Evolutionary conservation across 73 alveolate genomes (phyloP).

Genomic region (Tetrahymena malaccensis): DNA sequence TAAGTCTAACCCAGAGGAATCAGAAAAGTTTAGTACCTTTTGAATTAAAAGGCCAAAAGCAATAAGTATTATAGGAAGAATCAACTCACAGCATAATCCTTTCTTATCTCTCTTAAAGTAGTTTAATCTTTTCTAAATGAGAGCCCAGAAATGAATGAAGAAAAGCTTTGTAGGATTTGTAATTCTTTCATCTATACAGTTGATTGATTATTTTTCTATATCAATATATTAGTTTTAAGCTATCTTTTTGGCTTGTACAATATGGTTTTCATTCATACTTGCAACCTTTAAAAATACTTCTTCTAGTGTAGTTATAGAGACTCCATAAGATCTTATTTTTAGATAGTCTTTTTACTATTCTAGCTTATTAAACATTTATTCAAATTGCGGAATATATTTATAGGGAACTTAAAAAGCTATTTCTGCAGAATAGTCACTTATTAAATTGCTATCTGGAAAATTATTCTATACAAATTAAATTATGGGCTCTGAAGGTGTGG

Average conservation of each 20-base stretch:
- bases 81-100: slow-evolving; percentile 67
- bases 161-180: slow-evolving; percentile 6
- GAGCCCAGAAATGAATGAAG: slow-evolving; percentile 61
- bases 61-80: slow-evolving; percentile 70
- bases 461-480: slow-evolving; percentile 10
- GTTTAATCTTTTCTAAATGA: slow-evolving; percentile 61
- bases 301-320: slow-evolving; percentile 69
- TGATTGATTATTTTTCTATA: neutral
- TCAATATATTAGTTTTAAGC: neutral
- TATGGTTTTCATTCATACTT: slow-evolving; percentile 33
- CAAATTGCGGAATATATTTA: slow-evolving; percentile 44
- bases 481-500: slow-evolving; percentile 6
- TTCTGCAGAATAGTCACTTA: slow-evolving; percentile 56
- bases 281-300: slow-evolving; percentile 70
- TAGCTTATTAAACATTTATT: slow-evolving; percentile 62
- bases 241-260: neutral
- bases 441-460: slow-evolving; percentile 9
- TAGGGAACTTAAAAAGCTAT: slow-evolving; percentile 62
- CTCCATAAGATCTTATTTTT: slow-evolving; percentile 80
- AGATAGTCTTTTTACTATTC: slow-evolving; percentile 54
- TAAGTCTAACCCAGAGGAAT: neutral
- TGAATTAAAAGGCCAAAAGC: slow-evolving; percentile 62
- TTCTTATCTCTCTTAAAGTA: slow-evolving; percentile 69
- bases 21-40: neutral
- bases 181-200: slow-evolving; percentile 4